Percentiles rank a stretch among this genome's conserved stretches.
phyloP scores from a whole-genome alignment of 2,329 filamentous ascomycete species.

The Aphanocladium album region DNA sequence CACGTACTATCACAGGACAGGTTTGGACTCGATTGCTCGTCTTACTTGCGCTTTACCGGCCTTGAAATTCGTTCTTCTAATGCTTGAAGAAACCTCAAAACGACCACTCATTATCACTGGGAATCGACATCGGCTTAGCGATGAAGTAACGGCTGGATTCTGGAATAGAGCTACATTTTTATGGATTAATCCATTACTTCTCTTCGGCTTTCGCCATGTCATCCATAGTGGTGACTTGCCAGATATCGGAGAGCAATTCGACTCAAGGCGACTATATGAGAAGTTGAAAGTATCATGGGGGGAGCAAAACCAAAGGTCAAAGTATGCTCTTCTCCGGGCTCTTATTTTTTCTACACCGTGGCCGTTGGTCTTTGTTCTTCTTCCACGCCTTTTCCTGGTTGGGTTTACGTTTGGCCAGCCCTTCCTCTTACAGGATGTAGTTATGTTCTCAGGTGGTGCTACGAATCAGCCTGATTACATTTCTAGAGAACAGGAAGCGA shows the following conservation, averaged over 20 bases:
- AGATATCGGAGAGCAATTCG: not conserved
- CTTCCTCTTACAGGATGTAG: not conserved
- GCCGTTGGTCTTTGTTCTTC: not conserved
- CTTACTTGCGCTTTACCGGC: slow-evolving; percentile 23
- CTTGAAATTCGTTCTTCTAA: slow-evolving; percentile 24
- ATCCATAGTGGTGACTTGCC: not conserved
- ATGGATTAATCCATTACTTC: not conserved
- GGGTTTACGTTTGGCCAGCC: not conserved
- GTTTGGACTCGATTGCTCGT: slow-evolving; percentile 19
- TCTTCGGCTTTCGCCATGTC: not conserved
- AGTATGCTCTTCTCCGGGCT: not conserved
- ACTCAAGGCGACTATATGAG: not conserved
- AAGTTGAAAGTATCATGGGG: not conserved
- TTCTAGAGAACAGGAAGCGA: not conserved
- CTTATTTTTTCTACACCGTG: not conserved
- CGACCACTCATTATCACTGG: not conserved
- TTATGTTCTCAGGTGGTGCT: not conserved
- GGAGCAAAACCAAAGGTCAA: not conserved
- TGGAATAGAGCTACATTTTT: slow-evolving; percentile 12
- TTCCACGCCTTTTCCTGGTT: not conserved
- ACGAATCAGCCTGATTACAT: not conserved
- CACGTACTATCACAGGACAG: slow-evolving; percentile 27
- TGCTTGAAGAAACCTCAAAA: slow-evolving; percentile 29
- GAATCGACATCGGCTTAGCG: slow-evolving; percentile 11
- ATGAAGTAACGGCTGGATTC: slow-evolving; percentile 18